A percentile compares a stretch with the other conserved stretches of the same genome.
phyloP scores from a whole-genome alignment of 805 yeast species.

The Saccharomycopsis oosterbeekiorum region DNA sequence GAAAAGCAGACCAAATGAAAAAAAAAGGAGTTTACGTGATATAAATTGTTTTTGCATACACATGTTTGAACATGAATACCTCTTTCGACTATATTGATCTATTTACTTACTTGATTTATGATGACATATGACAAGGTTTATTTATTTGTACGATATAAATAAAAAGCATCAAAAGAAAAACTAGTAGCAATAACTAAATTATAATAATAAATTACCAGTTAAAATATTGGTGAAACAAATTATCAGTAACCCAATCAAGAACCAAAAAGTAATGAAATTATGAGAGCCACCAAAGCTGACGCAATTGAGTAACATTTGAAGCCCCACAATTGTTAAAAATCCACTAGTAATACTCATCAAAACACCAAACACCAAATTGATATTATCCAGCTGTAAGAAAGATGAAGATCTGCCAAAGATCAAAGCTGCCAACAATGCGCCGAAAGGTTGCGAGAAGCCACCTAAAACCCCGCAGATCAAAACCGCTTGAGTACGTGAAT shows the following conservation, averaged over 20 bases:
- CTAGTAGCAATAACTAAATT: background rate
- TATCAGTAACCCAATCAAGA: slow-evolving; percentile 46
- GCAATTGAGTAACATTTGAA: slow-evolving; percentile 81
- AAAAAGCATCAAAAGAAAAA: background rate
- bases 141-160: too few relatives aligned
- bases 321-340: slow-evolving; percentile 67
- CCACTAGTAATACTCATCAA: slow-evolving; percentile 74
- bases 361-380: slow-evolving; percentile 44
- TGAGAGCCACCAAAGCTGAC: slow-evolving; percentile 65
- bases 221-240: slow-evolving; percentile 40
- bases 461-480: slow-evolving; percentile 61
- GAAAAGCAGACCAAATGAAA: too few relatives aligned
- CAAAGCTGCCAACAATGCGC: slow-evolving; percentile 64
- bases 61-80: too few relatives aligned
- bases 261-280: slow-evolving; percentile 44
- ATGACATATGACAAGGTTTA: too few relatives aligned
- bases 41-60: too few relatives aligned
- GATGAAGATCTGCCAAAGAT: slow-evolving; percentile 33
- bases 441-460: slow-evolving; percentile 80
- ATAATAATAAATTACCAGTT: slow-evolving; percentile 19
- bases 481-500: slow-evolving; percentile 52
- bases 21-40: too few relatives aligned
- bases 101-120: too few relatives aligned
- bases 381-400: slow-evolving; percentile 27
- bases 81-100: too few relatives aligned